Percentiles rank a stretch among this genome's conserved stretches.
Conservation (phyloP, 1,139 yeast species). For the Blastobotrys buckinghamii region DNA sequence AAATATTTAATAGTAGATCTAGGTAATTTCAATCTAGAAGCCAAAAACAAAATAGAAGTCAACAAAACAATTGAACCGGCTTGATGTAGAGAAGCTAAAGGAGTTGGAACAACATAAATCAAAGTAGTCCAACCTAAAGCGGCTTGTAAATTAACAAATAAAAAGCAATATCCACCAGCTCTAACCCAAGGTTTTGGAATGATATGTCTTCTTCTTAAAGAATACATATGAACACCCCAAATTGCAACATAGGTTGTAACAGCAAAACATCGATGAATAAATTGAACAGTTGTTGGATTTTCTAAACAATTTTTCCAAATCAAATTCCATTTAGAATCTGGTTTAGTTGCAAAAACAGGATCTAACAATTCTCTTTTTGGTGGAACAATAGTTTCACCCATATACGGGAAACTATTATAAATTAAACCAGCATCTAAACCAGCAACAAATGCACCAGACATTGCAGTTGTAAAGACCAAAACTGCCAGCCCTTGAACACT, state of each 20-base stretch:
- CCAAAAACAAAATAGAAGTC: slow-evolving; percentile 67
- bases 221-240: slow-evolving; percentile 54
- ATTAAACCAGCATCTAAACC: slow-evolving; percentile 97
- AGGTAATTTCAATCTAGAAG: slow-evolving; percentile 67
- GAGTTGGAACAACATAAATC: slow-evolving; percentile 83
- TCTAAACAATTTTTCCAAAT: slow-evolving; percentile 92
- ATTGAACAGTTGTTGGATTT: slow-evolving; percentile 94
- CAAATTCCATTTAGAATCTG: slow-evolving; percentile 43
- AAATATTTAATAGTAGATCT: slow-evolving; percentile 32
- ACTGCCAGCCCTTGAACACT: slow-evolving; percentile 52
- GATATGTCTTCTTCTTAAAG: slow-evolving; percentile 42
- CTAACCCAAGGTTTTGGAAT: slow-evolving; percentile 59
- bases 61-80: slow-evolving; percentile 92
- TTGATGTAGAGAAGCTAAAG: slow-evolving; percentile 93
- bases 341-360: slow-evolving; percentile 51
- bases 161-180: slow-evolving; percentile 66
- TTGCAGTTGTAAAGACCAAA: slow-evolving; percentile 78
- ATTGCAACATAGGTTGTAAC: slow-evolving; percentile 70
- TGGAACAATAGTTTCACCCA: slow-evolving; percentile 78
- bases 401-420: slow-evolving; percentile 92
- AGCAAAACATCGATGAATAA: slow-evolving; percentile 84
- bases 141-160: slow-evolving; percentile 76
- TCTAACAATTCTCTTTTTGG: slow-evolving; percentile 68
- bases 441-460: slow-evolving; percentile 98
- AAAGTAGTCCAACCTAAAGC: slow-evolving; percentile 81